Evolutionary conservation across 2,329 filamentous ascomycete genomes (phyloP), one percentile per base, ranked within the genome.

Genomic region (Penicillium sp.): DNA sequence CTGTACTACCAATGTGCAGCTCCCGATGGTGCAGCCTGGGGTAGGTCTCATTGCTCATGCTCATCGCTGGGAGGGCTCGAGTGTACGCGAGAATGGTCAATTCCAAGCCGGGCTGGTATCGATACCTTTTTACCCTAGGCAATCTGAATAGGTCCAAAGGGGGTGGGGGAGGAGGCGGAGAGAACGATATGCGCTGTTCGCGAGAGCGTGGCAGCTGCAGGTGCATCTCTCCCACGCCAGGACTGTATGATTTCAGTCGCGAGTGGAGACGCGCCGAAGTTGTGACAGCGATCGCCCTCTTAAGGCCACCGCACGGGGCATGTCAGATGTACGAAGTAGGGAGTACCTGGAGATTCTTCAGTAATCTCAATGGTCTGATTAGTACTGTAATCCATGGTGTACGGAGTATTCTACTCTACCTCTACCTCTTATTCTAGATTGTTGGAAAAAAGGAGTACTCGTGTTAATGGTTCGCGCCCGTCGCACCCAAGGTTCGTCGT

Each of bases 151-250:
- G 43, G 49, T 49, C 57, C 53, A 60, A 59, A 18, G 15, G 15
- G 15, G 15, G 15, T 18, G 15, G 57, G 52, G 52, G 25, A 49
- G 41, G 35, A 51, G 42, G 37, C 42, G 44, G 45, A 46, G 45
- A 51, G 45, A 35, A 42, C 23, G 15, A 44, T 6, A 57, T 65
- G 62, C 56, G 64, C 56, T 66, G 62, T 62, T 61, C 56, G 38
- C 55, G 39, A 61, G 57, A 62, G 64, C 66, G 61, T 68, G 64
- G 63, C 61, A 63, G 56, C 63, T 68, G 65, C 64, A 63, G 57
- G 58, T 62, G 47, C 41, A 49, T 38, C 37, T 20, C 25, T 18
- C 15, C 43, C 44, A 55, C 33, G 42, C 50, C 52, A 52, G n/a
- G 41, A 54, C 47, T 47, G 47, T 52, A 52, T 54, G 50, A 56